phyloP scores from a whole-genome alignment of 2,329 filamentous ascomycete species.

The Talaromyces sp. region DNA sequence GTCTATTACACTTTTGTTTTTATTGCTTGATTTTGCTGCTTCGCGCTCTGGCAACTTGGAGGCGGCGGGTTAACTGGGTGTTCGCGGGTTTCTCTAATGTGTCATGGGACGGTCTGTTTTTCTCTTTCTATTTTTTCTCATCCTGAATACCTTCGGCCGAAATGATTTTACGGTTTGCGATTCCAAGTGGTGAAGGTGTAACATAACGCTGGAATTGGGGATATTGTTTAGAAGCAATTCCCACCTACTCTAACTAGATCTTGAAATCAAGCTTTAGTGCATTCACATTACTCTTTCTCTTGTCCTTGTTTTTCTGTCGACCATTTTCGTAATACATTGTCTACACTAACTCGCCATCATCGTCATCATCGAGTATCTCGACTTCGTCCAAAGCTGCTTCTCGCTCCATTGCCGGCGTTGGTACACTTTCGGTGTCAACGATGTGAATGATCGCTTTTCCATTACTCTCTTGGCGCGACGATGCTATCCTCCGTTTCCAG shows the following conservation, averaged over 20 bases:
- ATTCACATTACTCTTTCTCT: slow-evolving; percentile 17
- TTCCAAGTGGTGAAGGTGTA: slow-evolving; percentile 43
- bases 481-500: slow-evolving; percentile 74
- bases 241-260: slow-evolving; percentile 31
- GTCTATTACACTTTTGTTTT: slow-evolving; percentile 20
- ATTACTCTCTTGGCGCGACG: slow-evolving; percentile 54
- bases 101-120: slow-evolving; percentile 48
- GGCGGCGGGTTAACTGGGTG: slow-evolving; percentile 45
- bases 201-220: slow-evolving; percentile 42
- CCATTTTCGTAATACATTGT: not conserved
- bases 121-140: slow-evolving; percentile 23
- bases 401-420: slow-evolving; percentile 56
- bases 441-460: slow-evolving; percentile 83
- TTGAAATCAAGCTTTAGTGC: slow-evolving; percentile 35
- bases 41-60: slow-evolving; percentile 41
- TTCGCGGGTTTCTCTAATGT: slow-evolving; percentile 46
- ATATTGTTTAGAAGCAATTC: slow-evolving; percentile 29
- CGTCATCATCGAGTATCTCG: slow-evolving; percentile 68
- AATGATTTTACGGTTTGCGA: slow-evolving; percentile 42
- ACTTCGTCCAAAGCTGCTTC: slow-evolving; percentile 83
- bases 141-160: slow-evolving; percentile 26
- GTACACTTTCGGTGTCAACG: slow-evolving; percentile 63
- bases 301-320: not conserved
- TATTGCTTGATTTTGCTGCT: slow-evolving; percentile 35
- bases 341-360: slow-evolving; percentile 8